Conservation (phyloP, 23 red algal genomes). For the Chondrus crispus region DNA sequence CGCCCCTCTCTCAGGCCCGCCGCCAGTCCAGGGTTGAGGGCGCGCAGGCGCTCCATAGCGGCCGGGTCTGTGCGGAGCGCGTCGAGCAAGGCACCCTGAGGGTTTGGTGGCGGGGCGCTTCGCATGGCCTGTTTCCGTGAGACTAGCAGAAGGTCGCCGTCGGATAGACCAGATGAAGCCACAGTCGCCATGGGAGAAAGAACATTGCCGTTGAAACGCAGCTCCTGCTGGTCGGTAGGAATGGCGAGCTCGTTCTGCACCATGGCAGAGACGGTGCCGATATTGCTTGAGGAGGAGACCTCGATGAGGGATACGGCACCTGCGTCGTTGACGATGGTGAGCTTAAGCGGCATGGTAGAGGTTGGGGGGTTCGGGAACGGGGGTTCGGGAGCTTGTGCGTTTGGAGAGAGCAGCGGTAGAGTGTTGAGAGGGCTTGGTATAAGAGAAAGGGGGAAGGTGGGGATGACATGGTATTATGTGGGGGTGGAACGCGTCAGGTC, state of each 20-base stretch:
- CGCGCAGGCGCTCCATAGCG: neutral
- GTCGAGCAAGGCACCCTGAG: neutral
- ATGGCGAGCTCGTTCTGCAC: neutral
- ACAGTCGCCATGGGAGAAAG: neutral
- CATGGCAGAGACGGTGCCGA: neutral
- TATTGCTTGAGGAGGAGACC: neutral
- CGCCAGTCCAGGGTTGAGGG: neutral
- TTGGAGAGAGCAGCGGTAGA: too few relatives aligned
- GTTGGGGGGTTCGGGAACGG: neutral
- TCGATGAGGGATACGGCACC: neutral
- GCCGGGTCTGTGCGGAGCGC: neutral
- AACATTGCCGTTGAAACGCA: neutral
- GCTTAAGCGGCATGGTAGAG: neutral
- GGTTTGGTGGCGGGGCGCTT: neutral
- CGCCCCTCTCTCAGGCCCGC: neutral
- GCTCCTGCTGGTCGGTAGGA: neutral
- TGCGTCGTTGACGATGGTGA: neutral
- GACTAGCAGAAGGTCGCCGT: slow-evolving; percentile 27
- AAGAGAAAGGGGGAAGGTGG: too few relatives aligned
- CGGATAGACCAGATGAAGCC: neutral
- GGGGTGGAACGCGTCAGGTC: too few relatives aligned
- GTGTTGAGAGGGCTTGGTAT: too few relatives aligned
- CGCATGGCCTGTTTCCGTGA: neutral
- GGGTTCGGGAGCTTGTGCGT: too few relatives aligned
- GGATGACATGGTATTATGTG: too few relatives aligned